A percentile compares a stretch with the other conserved stretches of the same genome.
Conservation (phyloP, 139 green algal species). For the Chlorella sp. region DNA sequence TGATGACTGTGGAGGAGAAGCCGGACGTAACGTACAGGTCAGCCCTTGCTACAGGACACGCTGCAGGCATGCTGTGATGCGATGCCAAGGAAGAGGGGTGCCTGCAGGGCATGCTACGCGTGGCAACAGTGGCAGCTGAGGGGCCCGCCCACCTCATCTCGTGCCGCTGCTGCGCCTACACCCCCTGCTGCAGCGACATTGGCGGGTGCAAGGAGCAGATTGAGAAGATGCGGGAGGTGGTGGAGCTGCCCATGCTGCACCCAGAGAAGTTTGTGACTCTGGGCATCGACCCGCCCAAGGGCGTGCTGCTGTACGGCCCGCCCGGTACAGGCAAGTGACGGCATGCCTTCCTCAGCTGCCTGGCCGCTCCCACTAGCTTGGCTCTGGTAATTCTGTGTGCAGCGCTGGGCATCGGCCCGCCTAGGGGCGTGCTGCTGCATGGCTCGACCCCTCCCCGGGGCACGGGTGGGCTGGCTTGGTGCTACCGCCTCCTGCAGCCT, state of each 20-base stretch:
- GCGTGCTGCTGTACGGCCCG: conserved; percentile 95
- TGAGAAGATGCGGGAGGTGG: conserved; percentile 96
- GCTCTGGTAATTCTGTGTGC: too few relatives aligned
- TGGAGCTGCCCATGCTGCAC: conserved; percentile 98
- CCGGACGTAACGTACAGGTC: conserved; percentile 95
- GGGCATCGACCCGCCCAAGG: conserved; percentile 99
- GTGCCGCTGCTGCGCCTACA: too few relatives aligned
- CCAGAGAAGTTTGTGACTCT: conserved; percentile 98
- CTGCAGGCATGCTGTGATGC: background rate
- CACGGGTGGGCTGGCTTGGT: too few relatives aligned
- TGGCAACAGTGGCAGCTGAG: too few relatives aligned
- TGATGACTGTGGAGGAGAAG: conserved; percentile 99
- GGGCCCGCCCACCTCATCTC: too few relatives aligned
- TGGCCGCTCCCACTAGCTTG: too few relatives aligned
- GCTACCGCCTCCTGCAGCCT: too few relatives aligned
- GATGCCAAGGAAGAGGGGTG: too few relatives aligned
- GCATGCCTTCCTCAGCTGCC: too few relatives aligned
- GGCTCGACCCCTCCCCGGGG: too few relatives aligned
- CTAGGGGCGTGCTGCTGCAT: conserved; percentile 97
- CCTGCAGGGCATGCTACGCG: too few relatives aligned
- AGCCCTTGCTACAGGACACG: too few relatives aligned
- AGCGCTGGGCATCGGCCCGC: conserved; percentile 99
- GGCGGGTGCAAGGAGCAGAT: conserved; percentile 98
- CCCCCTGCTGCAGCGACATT: conserved; percentile 93
- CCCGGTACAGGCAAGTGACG: conserved; percentile 69